These are phyloP conservation scores for Fusarium buharicum DNA, from an alignment of 2,329 filamentous ascomycete genomes.

Conservation along the genomic window DNA sequence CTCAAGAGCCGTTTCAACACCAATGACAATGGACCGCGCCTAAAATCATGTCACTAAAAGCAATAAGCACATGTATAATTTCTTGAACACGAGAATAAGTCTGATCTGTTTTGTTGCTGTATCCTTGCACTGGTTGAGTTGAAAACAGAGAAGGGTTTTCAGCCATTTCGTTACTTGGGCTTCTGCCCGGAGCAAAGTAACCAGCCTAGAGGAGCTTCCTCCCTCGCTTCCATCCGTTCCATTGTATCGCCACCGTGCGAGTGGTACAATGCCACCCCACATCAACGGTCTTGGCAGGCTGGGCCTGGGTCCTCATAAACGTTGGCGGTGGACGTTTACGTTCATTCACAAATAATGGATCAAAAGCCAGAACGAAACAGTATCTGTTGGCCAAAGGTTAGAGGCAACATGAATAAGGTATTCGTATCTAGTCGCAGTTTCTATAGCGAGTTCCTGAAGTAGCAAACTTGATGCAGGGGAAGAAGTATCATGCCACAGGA, in stretches of 20 bases:
- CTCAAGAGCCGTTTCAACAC: constrained; percentile 24
- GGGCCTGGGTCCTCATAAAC: constrained; percentile 20
- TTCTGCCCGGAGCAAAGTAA: no score
- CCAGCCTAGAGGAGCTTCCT: not conserved
- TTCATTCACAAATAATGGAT: constrained; percentile 4
- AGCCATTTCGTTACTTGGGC: no score
- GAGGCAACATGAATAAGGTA: constrained; percentile 13
- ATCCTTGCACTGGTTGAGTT: not conserved
- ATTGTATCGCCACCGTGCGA: constrained; percentile 39
- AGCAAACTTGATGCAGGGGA: not conserved
- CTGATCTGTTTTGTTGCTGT: not conserved
- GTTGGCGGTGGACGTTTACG: constrained; percentile 27
- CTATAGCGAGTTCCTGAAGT: constrained; percentile 10
- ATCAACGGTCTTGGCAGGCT: constrained; percentile 34
- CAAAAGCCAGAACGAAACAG: constrained; percentile 6
- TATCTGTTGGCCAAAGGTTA: constrained; percentile 13
- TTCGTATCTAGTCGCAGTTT: not conserved
- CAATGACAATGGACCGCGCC: constrained; percentile 18
- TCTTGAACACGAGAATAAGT: constrained; percentile 10
- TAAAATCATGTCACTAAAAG: constrained; percentile 6
- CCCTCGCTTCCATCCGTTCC: constrained; percentile 7
- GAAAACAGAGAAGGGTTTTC: not conserved
- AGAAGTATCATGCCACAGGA: no score
- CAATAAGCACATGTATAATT: constrained; percentile 5
- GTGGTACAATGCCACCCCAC: constrained; percentile 30